Evolutionary conservation across 768 basidiomycete species (phyloP).

Genomic region (Tulasnella sp.): DNA sequence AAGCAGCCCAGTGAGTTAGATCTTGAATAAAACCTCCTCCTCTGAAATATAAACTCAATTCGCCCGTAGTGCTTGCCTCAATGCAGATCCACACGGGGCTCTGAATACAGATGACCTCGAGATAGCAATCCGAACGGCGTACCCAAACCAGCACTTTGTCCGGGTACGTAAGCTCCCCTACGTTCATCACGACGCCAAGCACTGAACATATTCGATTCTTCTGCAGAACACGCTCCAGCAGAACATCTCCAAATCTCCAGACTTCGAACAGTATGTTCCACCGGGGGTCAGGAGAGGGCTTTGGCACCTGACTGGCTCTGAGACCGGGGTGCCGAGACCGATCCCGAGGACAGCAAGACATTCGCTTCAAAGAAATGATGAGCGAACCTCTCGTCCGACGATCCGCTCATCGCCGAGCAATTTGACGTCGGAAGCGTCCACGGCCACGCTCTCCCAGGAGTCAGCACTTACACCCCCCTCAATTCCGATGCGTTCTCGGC

Average conservation of each 20-base stretch:
- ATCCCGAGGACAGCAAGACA: too few relatives aligned
- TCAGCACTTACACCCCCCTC: not conserved
- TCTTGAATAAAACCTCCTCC: not conserved
- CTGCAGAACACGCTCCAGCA: not conserved
- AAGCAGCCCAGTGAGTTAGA: not conserved
- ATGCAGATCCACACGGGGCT: not conserved
- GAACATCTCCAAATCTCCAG: not conserved
- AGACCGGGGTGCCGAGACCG: not conserved
- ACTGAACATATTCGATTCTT: too few relatives aligned
- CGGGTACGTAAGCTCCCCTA: not conserved
- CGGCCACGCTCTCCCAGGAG: not conserved
- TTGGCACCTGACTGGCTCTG: not conserved
- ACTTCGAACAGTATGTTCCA: not conserved
- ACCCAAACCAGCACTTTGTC: not conserved
- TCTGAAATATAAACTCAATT: not conserved
- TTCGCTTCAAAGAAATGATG: too few relatives aligned
- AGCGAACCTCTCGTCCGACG: too few relatives aligned
- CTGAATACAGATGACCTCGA: not conserved
- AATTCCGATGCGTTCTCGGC: not conserved
- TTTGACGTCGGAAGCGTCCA: too few relatives aligned
- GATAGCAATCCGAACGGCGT: not conserved
- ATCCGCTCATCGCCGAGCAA: too few relatives aligned
- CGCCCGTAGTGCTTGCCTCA: not conserved
- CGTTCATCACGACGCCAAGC: too few relatives aligned
- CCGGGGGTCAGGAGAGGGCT: not conserved